These are phyloP conservation scores for Aspergillus piperis DNA, from an alignment of 2,329 filamentous ascomycete species.

Conservation along the genomic window DNA sequence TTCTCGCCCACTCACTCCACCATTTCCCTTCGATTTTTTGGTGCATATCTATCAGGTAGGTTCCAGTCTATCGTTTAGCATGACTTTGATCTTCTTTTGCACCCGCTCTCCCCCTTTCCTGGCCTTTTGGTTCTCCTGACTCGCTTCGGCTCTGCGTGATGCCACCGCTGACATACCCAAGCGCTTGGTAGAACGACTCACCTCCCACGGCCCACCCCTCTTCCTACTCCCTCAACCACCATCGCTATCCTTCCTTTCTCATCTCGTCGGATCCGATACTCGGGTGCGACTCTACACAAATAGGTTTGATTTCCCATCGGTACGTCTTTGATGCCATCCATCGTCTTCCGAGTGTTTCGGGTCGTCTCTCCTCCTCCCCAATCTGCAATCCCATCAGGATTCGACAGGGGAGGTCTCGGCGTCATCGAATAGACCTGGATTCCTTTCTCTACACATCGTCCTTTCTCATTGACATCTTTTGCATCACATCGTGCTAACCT, in stretches of 20 bases:
- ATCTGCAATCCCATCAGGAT: constrained; percentile 35
- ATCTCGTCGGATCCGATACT: constrained; percentile 22
- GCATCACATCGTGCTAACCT: constrained; percentile 30
- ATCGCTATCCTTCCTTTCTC: constrained; percentile 23
- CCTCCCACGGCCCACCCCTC: constrained; percentile 25
- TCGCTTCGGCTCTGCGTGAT: constrained; percentile 31
- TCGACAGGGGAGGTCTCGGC: constrained; percentile 24
- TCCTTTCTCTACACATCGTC: constrained; percentile 18
- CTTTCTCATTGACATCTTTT: constrained; percentile 19
- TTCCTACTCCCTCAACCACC: constrained; percentile 23
- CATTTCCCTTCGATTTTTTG: constrained; percentile 9
- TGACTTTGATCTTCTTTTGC: neutral
- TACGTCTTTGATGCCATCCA: constrained; percentile 36
- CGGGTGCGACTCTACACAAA: constrained; percentile 35
- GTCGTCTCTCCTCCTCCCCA: constrained; percentile 28
- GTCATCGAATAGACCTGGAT: constrained; percentile 21
- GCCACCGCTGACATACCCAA: constrained; percentile 44
- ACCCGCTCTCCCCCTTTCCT: neutral
- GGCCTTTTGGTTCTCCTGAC: constrained; percentile 18
- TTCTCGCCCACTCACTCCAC: constrained; percentile 9
- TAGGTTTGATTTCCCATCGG: constrained; percentile 32
- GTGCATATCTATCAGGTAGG: constrained; percentile 12
- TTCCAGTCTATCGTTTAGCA: constrained; percentile 12
- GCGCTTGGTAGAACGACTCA: constrained; percentile 38
- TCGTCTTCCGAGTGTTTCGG: constrained; percentile 36